Percentiles rank a stretch among this genome's conserved stretches.
Evolutionary conservation across 257 asterid genomes (phyloP).

Genomic region (Haberlea rhodopensis): DNA sequence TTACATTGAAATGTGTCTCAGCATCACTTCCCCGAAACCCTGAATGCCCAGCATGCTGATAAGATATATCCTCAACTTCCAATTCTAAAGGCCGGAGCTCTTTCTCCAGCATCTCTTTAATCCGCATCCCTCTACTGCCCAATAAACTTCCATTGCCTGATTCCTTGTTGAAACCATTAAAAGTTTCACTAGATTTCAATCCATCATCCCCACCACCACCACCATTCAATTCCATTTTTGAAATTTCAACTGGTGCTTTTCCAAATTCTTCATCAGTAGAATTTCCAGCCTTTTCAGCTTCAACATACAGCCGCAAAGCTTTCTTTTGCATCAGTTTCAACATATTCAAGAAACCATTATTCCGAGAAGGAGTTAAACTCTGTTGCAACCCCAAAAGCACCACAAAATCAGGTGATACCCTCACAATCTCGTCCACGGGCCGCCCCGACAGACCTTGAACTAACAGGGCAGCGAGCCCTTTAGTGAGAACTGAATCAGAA

Average conservation of each 20-base stretch:
- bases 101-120: constrained; percentile 49
- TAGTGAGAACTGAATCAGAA: constrained; percentile 76
- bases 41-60: constrained; percentile 85
- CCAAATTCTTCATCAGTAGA: constrained; percentile 14
- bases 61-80: constrained; percentile 73
- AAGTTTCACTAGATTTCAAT: constrained; percentile 26
- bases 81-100: constrained; percentile 52
- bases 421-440: constrained; percentile 62
- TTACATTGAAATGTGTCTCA: constrained; percentile 83
- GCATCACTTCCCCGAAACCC: constrained; percentile 70
- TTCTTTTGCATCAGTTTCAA: constrained; percentile 80
- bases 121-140: constrained; percentile 63
- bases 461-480: constrained; percentile 86
- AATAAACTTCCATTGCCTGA: constrained; percentile 32
- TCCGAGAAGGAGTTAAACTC: constrained; percentile 71
- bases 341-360: constrained; percentile 91
- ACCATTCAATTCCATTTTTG: constrained; percentile 25
- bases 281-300: constrained; percentile 41
- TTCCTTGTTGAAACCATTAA: constrained; percentile 10
- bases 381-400: constrained; percentile 74
- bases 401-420: constrained; percentile 75
- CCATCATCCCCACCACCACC: constrained; percentile 28
- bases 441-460: constrained; percentile 79
- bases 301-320: constrained; percentile 61
- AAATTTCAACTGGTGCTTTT: constrained; percentile 25